Percentiles rank a stretch among this genome's conserved stretches.
Evolutionary conservation across 805 yeast species (phyloP).

Genomic region (Debaryomyces prosopidis): DNA sequence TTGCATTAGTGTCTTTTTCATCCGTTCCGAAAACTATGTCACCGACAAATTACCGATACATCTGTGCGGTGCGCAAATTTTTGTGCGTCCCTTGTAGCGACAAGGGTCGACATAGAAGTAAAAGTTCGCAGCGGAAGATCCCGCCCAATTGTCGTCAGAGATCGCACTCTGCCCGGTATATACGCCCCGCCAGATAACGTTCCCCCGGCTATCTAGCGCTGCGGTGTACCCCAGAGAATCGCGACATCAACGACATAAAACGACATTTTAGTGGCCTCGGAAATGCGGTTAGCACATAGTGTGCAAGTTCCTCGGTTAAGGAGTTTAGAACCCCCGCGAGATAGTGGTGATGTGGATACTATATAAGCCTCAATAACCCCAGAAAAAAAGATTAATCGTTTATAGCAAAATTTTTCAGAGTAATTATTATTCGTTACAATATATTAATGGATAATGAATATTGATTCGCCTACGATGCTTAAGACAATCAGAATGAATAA

Average conservation of each 20-base stretch:
- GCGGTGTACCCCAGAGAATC: not conserved
- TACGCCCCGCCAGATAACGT: no score
- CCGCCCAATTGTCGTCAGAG: no score
- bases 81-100: no score
- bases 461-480: constrained; percentile 6
- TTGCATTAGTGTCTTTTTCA: no score
- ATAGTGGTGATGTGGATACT: not conserved
- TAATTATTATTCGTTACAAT: not conserved
- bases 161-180: no score
- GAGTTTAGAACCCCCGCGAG: constrained; percentile 5
- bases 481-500: constrained; percentile 7
- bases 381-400: not conserved
- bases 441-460: not conserved
- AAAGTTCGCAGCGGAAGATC: no score
- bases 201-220: no score
- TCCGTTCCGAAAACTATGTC: no score
- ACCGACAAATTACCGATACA: no score
- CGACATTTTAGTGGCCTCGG: constrained; percentile 1
- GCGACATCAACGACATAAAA: not conserved
- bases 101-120: no score
- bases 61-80: no score
- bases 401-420: not conserved
- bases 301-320: not conserved
- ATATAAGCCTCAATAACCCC: constrained; percentile 1
- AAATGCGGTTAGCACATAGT: not conserved